Base-by-base conservation (phyloP, 2,329 filamentous ascomycete genomes). In the Pseudogymnoascus sp. region DNA sequence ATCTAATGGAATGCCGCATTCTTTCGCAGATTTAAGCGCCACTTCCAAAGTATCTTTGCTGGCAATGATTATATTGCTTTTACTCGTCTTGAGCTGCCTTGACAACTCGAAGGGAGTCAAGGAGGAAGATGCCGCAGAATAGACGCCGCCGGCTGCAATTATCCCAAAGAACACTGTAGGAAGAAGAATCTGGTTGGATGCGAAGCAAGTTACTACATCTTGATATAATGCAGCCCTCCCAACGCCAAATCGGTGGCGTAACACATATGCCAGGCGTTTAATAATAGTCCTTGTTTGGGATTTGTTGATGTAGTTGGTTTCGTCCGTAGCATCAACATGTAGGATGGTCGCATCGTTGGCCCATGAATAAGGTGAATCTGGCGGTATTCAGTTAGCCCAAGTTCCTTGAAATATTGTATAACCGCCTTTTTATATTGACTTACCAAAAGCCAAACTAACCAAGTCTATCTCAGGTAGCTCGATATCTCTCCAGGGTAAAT, bases 121-220 rank as follows among this genome's bases (percentile, higher is more conserved):
- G 5, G 79, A 80, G 0, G 88, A 88, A 65, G 91, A 91, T 1
- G 88, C 88, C 25, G 89, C 90, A 0, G 86, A 89, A 76, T 93
- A 93, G 62, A 93, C 77, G 1, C 88, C 89, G 4, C 89, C 89
- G 0, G 90, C 88, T 84, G 91, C 91, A 60, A 91, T 79, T 21
- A 89, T 79, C 14, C 90, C 90, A 73, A 91, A 79, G 63, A 92
- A 84, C 0, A 90, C 42, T 25, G 42, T n/a, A 6, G 42, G 42
- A 47, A 47, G 42, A 28, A 47, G 21, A 47, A 47, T 47, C 42
- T 47, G 42, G 42, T 47, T 47, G 21, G 42, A 7, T 47, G 42
- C 42, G 5, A 47, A n/a, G 42, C 42, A 47, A 25, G 42, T 47
- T 47, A 47, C 42, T n/a, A 47, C 42, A 47, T 47, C 42, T 47